Evolutionary conservation across 2,329 filamentous ascomycete genomes (phyloP).

Genomic region (Fusarium pilosicola): DNA sequence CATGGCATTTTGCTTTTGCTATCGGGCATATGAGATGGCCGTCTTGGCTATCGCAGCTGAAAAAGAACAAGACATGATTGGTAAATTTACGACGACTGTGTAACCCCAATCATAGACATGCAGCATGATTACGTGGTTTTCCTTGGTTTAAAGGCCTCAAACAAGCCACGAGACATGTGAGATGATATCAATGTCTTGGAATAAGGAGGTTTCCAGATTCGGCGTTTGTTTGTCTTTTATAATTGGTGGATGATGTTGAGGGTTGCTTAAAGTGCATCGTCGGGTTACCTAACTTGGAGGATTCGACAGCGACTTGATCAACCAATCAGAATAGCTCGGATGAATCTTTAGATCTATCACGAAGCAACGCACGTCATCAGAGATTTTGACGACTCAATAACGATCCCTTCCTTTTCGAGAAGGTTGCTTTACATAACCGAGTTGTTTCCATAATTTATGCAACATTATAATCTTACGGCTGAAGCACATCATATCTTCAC

Average conservation of each 20-base stretch:
- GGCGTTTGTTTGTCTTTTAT: not conserved
- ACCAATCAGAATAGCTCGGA: not conserved
- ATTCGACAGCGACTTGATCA: not conserved
- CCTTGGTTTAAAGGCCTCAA: not conserved
- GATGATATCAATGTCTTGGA: not conserved
- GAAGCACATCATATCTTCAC: not conserved
- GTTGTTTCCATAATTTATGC: not conserved
- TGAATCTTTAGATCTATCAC: not conserved
- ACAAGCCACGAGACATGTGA: not conserved
- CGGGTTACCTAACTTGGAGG: not conserved
- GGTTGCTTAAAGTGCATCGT: not conserved
- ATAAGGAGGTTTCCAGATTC: not conserved
- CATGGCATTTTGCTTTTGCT: not conserved
- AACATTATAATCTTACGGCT: not conserved
- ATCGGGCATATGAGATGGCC: not conserved
- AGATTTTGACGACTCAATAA: not conserved
- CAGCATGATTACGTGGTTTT: not conserved
- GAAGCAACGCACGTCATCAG: not conserved
- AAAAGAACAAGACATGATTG: not conserved
- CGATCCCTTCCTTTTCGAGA: not conserved
- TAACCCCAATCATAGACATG: not conserved
- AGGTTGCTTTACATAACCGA: not conserved
- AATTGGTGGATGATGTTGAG: not conserved
- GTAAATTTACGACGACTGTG: not conserved
- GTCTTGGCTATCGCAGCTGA: not conserved